These are phyloP conservation scores for Scheffersomyces titani DNA, from an alignment of 1,139 yeast genomes.

Conservation along the genomic window DNA sequence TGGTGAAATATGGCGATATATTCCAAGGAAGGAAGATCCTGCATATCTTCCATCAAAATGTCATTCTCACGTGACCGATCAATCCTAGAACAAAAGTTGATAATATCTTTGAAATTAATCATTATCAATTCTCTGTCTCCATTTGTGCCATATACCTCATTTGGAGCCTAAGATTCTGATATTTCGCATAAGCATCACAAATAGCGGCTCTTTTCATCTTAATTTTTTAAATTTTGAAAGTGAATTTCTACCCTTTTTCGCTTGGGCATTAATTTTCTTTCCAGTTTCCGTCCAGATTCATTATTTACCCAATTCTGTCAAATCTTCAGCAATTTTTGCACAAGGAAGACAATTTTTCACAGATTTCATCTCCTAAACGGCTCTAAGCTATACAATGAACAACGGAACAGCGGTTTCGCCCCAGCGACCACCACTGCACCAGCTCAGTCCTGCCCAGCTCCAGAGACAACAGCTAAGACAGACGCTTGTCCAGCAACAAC, in stretches of 20 bases:
- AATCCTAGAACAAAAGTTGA: background rate
- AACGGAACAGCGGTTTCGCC: slow-evolving; percentile 25
- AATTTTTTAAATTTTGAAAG: background rate
- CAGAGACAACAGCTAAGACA: slow-evolving; percentile 41
- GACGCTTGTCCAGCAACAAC: slow-evolving; percentile 36
- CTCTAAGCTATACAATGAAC: background rate
- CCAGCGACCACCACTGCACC: slow-evolving; percentile 19
- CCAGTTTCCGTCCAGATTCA: background rate
- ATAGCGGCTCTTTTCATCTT: background rate
- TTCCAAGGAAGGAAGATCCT: too few species aligned
- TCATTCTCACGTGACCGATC: background rate
- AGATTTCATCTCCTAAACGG: background rate
- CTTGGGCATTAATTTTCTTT: background rate
- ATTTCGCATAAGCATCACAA: background rate
- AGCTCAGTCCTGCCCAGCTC: slow-evolving; percentile 17
- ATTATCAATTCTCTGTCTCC: background rate
- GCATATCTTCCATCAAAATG: too few species aligned
- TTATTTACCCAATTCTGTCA: background rate
- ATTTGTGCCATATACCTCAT: background rate
- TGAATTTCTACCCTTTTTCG: background rate
- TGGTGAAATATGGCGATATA: too few species aligned
- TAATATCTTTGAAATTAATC: too few species aligned
- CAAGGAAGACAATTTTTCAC: background rate
- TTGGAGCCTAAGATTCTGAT: background rate
- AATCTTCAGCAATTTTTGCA: background rate